Conservation (phyloP, 106 monocot species). For the Apostasia ramifera region DNA sequence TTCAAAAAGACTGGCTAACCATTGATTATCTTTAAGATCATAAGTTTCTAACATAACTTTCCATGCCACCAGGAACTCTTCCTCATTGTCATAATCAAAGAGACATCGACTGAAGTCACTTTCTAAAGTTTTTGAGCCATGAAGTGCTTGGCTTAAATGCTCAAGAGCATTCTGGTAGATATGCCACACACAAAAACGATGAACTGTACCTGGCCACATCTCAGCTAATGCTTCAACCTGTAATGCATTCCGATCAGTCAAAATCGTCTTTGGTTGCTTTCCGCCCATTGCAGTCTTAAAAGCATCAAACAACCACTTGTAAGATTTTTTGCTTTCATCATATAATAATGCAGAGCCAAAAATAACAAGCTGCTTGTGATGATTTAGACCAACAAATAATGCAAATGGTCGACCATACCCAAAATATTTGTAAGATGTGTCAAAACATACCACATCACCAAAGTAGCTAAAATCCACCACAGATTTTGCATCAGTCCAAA, state of each 20-base stretch:
- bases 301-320: constrained; percentile 65
- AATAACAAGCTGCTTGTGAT: constrained; percentile 58
- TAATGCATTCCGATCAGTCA: constrained; percentile 41
- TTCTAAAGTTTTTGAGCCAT: constrained; percentile 55
- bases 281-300: constrained; percentile 51
- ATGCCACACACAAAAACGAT: constrained; percentile 68
- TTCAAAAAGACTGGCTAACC: constrained; percentile 45
- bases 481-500: constrained; percentile 76
- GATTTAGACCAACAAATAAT: constrained; percentile 55
- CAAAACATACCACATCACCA: constrained; percentile 75
- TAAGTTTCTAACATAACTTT: constrained; percentile 50
- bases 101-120: constrained; percentile 48
- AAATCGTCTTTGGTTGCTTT: constrained; percentile 53
- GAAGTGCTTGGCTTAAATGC: constrained; percentile 56
- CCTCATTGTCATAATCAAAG: constrained; percentile 57
- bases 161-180: constrained; percentile 55
- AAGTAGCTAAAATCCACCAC: constrained; percentile 49
- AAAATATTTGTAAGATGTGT: constrained; percentile 38
- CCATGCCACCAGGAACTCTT: constrained; percentile 58
- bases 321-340: constrained; percentile 48
- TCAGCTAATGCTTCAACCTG: constrained; percentile 33
- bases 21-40: constrained; percentile 68
- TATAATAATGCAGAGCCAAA: constrained; percentile 65
- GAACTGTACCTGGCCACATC: constrained; percentile 33
- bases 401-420: constrained; percentile 55